These are phyloP conservation scores for Petunia secreta DNA, from an alignment of 257 asterid species.

Conservation along the genomic window DNA sequence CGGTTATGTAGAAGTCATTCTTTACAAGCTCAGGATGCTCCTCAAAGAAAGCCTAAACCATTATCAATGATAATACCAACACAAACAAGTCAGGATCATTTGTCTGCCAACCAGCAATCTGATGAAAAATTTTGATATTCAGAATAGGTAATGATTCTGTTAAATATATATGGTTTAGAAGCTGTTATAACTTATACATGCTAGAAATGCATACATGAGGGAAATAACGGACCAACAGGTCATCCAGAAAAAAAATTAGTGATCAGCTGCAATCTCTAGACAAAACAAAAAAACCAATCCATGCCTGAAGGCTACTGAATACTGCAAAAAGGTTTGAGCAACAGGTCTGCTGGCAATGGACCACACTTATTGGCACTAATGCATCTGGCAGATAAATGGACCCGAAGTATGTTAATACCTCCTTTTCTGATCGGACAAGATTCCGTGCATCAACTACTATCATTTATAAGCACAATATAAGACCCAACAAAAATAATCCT, in stretches of 20 bases:
- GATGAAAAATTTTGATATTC: not conserved
- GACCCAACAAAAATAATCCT: not conserved
- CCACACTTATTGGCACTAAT: not conserved
- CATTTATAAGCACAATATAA: not conserved
- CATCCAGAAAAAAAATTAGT: not conserved
- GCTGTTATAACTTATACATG: not conserved
- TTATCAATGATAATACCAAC: conserved; percentile 14
- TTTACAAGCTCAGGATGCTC: conserved; percentile 81
- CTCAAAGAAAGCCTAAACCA: conserved; percentile 72
- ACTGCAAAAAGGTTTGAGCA: conserved; percentile 20
- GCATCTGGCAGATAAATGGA: not conserved
- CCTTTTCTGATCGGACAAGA: not conserved
- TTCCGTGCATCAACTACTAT: not conserved
- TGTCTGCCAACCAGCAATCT: not conserved
- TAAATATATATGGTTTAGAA: not conserved
- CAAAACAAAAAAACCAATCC: not conserved
- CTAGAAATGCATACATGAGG: conserved; percentile 7
- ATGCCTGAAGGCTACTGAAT: not conserved
- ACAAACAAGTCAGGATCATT: not conserved
- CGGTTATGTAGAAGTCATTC: conserved; percentile 89
- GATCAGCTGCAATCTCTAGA: not conserved
- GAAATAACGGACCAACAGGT: not conserved
- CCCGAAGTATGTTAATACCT: not conserved
- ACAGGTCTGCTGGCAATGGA: not conserved
- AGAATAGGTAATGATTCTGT: not conserved